Conservation (phyloP, 2,329 filamentous ascomycete species). For the Ceratocystis variospora region DNA sequence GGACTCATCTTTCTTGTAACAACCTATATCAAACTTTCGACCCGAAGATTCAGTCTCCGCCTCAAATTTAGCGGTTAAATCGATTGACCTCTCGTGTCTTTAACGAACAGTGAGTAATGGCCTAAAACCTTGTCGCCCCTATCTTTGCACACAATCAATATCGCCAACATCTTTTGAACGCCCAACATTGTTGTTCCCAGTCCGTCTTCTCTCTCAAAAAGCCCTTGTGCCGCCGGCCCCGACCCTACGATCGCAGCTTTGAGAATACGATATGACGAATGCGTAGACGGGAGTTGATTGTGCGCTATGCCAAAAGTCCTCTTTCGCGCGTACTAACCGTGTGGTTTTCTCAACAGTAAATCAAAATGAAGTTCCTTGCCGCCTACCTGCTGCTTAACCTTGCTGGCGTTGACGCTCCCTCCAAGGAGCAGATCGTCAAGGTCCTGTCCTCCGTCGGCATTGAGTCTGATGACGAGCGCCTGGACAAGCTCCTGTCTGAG, state of each 20-base stretch:
- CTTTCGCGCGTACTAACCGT: not conserved
- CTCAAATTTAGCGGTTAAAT: constrained; percentile 86
- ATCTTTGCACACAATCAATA: not conserved
- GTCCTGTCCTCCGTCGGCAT: constrained; percentile 92
- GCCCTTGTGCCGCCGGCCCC: not conserved
- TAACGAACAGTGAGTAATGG: constrained; percentile 27
- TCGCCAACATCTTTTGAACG: not conserved
- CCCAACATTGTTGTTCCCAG: not conserved
- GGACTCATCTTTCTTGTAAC: constrained; percentile 16
- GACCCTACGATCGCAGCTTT: not conserved
- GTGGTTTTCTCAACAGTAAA: not conserved
- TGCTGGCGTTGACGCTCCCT: constrained; percentile 81
- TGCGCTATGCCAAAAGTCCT: too few species aligned
- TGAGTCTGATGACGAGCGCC: constrained; percentile 79
- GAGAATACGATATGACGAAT: not conserved
- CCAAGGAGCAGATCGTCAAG: constrained; percentile 68
- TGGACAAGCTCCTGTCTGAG: constrained; percentile 77
- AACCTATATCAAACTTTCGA: constrained; percentile 31
- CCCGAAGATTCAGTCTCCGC: constrained; percentile 99
- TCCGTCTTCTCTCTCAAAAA: not conserved
- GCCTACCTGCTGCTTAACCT: constrained; percentile 96
- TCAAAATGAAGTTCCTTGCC: constrained; percentile 99
- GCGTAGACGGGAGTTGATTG: too few species aligned
- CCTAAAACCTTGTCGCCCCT: not conserved
- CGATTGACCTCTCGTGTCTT: constrained; percentile 95